Percentiles rank a stretch among this genome's conserved stretches.
Evolutionary conservation across 2,329 filamentous ascomycete species (phyloP).

Genomic region (Ophiostoma perfectum): DNA sequence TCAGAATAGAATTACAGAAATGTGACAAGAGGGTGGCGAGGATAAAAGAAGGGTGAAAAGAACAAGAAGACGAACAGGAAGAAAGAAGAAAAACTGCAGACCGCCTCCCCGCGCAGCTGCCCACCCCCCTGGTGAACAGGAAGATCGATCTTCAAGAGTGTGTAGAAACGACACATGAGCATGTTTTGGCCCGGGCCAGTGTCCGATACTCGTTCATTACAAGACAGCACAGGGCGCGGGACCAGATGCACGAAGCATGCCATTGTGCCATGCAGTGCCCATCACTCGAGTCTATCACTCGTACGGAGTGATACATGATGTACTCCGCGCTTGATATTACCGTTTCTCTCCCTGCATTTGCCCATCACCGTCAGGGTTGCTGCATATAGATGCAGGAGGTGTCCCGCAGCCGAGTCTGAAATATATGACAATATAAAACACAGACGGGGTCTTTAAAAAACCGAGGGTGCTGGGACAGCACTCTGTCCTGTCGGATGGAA

Average conservation of each 20-base stretch:
- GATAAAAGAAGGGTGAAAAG: background rate
- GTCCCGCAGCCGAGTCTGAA: background rate
- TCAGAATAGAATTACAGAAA: background rate
- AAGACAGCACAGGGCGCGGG: too few relatives aligned
- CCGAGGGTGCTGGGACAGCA: background rate
- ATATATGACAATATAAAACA: background rate
- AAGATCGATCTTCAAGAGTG: slow-evolving; percentile 1
- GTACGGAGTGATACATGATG: background rate
- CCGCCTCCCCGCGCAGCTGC: slow-evolving; percentile 2
- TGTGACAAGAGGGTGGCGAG: background rate
- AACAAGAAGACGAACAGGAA: background rate
- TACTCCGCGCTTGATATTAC: slow-evolving; percentile 5
- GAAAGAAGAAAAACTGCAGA: background rate
- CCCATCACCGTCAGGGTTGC: background rate
- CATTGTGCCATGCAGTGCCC: slow-evolving; percentile 8
- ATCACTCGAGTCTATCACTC: background rate
- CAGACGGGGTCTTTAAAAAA: too few relatives aligned
- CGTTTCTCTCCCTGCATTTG: background rate
- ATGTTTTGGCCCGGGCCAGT: background rate
- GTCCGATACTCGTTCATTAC: too few relatives aligned
- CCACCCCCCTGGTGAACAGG: background rate
- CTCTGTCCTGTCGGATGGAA: background rate
- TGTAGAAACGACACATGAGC: background rate
- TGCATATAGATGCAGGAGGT: background rate
- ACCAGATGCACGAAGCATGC: background rate